Evolutionary conservation across 352 stramenopile genomes (phyloP).

Genomic region (Phytopythium ostracodes): DNA sequence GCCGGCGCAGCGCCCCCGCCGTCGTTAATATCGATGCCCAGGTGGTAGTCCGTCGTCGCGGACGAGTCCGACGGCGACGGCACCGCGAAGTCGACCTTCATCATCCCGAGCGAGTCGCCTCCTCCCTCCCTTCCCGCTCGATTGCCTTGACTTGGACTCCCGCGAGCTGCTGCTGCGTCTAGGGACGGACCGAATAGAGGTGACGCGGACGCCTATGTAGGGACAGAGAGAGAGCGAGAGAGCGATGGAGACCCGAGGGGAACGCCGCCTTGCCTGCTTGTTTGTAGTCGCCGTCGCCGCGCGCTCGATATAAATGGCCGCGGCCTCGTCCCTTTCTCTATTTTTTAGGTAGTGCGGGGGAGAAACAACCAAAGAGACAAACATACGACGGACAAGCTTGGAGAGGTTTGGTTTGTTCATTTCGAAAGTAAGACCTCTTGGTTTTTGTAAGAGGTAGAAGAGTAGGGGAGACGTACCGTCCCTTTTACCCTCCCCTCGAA

Average conservation of each 20-base stretch:
- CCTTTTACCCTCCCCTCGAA: too few relatives aligned
- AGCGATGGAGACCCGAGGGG: too few relatives aligned
- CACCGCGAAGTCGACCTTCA: conserved; percentile 72
- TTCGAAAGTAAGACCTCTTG: background rate
- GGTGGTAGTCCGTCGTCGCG: conserved; percentile 41
- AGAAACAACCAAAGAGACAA: background rate
- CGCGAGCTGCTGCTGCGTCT: too few relatives aligned
- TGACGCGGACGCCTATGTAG: too few relatives aligned
- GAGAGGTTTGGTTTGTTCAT: too few relatives aligned
- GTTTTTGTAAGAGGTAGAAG: background rate
- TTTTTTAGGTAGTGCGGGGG: background rate
- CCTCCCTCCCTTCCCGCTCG: background rate
- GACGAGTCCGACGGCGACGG: conserved; percentile 56
- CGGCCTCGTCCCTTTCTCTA: background rate
- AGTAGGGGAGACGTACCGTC: too few relatives aligned
- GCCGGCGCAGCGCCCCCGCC: conserved; percentile 2
- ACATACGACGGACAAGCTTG: background rate
- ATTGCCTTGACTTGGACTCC: too few relatives aligned
- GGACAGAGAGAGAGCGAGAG: too few relatives aligned
- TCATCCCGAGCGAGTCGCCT: conserved; percentile 11
- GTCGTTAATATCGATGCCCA: conserved; percentile 45
- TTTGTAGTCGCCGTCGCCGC: background rate
- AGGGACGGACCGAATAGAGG: too few relatives aligned
- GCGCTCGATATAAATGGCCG: conserved; percentile 2
- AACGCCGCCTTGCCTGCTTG: background rate